phyloP scores from a whole-genome alignment of 2,329 filamentous ascomycete species.

The Stromatinia cepivora region DNA sequence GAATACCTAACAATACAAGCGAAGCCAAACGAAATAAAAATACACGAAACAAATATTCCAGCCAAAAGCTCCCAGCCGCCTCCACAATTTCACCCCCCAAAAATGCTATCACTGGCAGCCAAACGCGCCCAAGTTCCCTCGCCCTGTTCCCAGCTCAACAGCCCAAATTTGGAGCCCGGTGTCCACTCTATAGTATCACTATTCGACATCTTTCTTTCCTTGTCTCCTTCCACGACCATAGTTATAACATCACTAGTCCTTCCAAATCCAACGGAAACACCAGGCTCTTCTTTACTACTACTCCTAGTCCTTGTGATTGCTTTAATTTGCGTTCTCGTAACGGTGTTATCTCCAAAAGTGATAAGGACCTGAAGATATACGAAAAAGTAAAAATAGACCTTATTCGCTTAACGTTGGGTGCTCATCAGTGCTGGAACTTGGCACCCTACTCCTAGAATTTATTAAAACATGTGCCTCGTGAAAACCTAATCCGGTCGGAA shows the following conservation, averaged over 20 bases:
- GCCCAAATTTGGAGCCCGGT: background rate
- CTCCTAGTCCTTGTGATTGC: background rate
- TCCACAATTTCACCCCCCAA: background rate
- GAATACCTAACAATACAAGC: background rate
- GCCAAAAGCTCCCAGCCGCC: background rate
- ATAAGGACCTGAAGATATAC: background rate
- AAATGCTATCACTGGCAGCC: background rate
- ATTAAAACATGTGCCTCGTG: background rate
- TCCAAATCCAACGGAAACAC: background rate
- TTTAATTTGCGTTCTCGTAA: background rate
- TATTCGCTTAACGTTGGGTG: background rate
- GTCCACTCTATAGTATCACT: background rate
- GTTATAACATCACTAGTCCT: too few relatives aligned
- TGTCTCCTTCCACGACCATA: background rate
- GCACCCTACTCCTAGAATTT: background rate
- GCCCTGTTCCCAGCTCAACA: background rate
- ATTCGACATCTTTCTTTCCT: background rate
- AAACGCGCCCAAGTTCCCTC: background rate
- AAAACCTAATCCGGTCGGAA: background rate
- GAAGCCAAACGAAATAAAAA: background rate
- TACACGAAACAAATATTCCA: background rate
- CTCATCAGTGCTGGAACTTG: background rate
- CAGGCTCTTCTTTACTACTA: background rate
- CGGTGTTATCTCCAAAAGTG: background rate
- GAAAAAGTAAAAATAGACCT: background rate